Base-by-base conservation (phyloP, 2,329 filamentous ascomycete species). In the Blastomyces gilchristii region DNA sequence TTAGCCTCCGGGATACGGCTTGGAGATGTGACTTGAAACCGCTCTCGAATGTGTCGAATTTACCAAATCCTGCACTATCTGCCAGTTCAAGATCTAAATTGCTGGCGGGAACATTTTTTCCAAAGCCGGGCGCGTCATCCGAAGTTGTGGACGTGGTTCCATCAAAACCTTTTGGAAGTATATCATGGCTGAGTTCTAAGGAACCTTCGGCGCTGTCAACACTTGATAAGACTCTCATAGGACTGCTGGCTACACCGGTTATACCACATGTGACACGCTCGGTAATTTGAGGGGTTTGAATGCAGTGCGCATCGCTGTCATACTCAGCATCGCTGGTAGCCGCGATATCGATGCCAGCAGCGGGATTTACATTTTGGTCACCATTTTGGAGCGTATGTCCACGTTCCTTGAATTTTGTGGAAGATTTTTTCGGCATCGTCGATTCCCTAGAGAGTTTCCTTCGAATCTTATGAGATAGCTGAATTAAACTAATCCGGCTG, bases 221-320 rank as follows among this genome's bases (percentile, higher is more conserved):
- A 39, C 63, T 49, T 34, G 62, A 41, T 59, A 63, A n/a, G 41
- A 53, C 14, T n/a, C 57, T 58, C 14, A 49, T 63, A 57, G 57
- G 62, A 49, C 62, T 64, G 41, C 61, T 63, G 61, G 61, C 57
- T 41, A 61, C 58, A 60, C 31, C 64, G 39, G 49, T 34, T 41
- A 60, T 54, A 37, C 63, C 54, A 18, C 66, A 65, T 52, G 63
- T 45, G 28, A 63, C 62, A 45, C 68, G 67, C 22, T 60, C 65
- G 25, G 63, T 65, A 16, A 72, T 69, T 28, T 68, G 71, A 31
- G 76, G 74, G 14, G 72, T 76, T 16, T 69, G 62, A 52, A 78
- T 73, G 47, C 65, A 74, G 41, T 74, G 74, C 12, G 76, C 76
- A 68, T 78, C 76, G 58, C 76, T 78, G 63, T 78, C 76, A 63